A percentile compares a stretch with the other conserved stretches of the same genome.
phyloP scores from a whole-genome alignment of 352 stramenopile species.

The Phytophthora foliorum region DNA sequence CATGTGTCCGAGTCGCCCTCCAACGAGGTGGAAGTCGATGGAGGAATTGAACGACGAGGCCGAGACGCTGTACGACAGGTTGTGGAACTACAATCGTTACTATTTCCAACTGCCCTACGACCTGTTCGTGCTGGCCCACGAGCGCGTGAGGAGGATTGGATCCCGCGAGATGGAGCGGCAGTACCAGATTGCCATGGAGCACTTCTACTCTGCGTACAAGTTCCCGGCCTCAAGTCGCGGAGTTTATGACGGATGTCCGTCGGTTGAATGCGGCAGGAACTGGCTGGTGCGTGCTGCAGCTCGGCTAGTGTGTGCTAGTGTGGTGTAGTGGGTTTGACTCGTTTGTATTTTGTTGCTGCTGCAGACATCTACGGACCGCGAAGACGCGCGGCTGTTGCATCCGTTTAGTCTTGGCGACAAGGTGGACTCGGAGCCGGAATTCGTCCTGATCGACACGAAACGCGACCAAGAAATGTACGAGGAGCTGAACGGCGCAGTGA shows the following conservation, averaged over 20 bases:
- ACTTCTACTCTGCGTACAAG: conserved; percentile 66
- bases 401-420: conserved; percentile 43
- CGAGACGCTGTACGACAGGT: conserved; percentile 31
- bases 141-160: conserved; percentile 50
- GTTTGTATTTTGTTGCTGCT: conserved; percentile 9
- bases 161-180: conserved; percentile 55
- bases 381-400: conserved; percentile 43
- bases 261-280: conserved; percentile 56
- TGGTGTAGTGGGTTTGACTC: conserved; percentile 4
- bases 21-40: conserved; percentile 56
- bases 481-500: conserved; percentile 19
- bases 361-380: conserved; percentile 48
- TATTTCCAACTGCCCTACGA: conserved; percentile 23
- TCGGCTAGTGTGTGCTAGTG: conserved; percentile 2
- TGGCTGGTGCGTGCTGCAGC: conserved; percentile 53
- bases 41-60: conserved; percentile 53
- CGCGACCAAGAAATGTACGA: conserved; percentile 21
- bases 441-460: conserved; percentile 47
- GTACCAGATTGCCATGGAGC: conserved; percentile 63
- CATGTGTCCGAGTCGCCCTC: conserved; percentile 39
- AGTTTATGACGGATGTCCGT: conserved; percentile 41
- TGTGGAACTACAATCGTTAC: conserved; percentile 23
- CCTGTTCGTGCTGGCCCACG: conserved; percentile 54
- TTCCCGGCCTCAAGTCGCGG: conserved; percentile 37
- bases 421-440: conserved; percentile 31